Evolutionary conservation across 2,329 filamentous ascomycete genomes (phyloP).

Genomic region (Ciborinia camelliae): DNA sequence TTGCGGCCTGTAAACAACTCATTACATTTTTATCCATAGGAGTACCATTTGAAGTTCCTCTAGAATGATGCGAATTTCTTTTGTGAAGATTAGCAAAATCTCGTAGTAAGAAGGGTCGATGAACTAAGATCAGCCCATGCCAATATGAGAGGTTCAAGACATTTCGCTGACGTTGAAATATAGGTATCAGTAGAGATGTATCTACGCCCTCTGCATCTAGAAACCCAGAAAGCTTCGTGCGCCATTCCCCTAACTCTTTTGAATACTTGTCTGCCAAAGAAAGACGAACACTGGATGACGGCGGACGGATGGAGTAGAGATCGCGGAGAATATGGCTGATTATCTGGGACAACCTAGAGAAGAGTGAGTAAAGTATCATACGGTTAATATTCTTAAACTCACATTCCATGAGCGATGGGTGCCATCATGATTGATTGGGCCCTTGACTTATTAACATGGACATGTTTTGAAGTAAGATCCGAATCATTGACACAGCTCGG

Average conservation of each 20-base stretch:
- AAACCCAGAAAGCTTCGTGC: slow-evolving; percentile 44
- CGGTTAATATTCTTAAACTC: not conserved
- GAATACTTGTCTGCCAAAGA: slow-evolving; percentile 43
- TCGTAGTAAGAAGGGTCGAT: slow-evolving; percentile 38
- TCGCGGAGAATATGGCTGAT: slow-evolving; percentile 45
- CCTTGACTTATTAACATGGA: slow-evolving; percentile 26
- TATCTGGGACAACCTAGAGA: slow-evolving; percentile 42
- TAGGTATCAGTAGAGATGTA: slow-evolving; percentile 44
- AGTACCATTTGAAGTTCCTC: slow-evolving; percentile 16
- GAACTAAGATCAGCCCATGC: slow-evolving; percentile 38
- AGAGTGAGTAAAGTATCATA: not conserved
- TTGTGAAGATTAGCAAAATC: slow-evolving; percentile 33
- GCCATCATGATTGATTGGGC: slow-evolving; percentile 44
- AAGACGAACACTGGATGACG: slow-evolving; percentile 34
- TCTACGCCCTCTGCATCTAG: slow-evolving; percentile 44
- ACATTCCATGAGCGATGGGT: slow-evolving; percentile 44
- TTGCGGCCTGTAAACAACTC: slow-evolving; percentile 42
- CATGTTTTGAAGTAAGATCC: slow-evolving; percentile 40
- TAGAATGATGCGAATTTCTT: slow-evolving; percentile 11
- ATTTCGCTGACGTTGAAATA: slow-evolving; percentile 46
- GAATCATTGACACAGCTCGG: slow-evolving; percentile 54
- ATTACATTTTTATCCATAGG: slow-evolving; percentile 34
- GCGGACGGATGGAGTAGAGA: slow-evolving; percentile 42
- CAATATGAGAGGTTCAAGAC: slow-evolving; percentile 39
- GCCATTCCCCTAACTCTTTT: slow-evolving; percentile 45